Conservation (phyloP, 345 rosid genomes). For the Syzygium jambos region DNA sequence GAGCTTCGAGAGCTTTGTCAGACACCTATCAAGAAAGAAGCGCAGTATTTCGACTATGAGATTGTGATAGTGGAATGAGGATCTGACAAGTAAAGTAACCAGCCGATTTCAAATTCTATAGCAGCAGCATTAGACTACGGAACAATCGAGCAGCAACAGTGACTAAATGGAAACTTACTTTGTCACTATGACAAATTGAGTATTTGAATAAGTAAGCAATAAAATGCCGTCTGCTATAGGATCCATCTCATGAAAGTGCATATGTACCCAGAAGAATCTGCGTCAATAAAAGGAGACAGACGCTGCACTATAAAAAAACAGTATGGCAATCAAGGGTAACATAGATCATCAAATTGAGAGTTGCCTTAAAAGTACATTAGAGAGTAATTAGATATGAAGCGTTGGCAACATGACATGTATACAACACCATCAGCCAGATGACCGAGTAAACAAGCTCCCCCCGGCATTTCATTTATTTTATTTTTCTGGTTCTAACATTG, state of each 20-base stretch:
- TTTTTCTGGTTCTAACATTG: not conserved
- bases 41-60: not conserved
- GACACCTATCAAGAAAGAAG: constrained; percentile 33
- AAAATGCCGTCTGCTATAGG: not conserved
- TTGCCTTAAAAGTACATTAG: not conserved
- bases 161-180: not conserved
- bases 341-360: not conserved
- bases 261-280: not conserved
- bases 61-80: not conserved
- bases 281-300: not conserved
- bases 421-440: not conserved
- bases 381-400: not conserved
- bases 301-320: not conserved
- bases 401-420: not conserved
- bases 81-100: not conserved
- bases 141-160: not conserved
- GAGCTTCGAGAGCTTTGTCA: constrained; percentile 47
- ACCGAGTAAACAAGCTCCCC: not conserved
- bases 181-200: not conserved
- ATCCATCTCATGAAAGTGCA: not conserved
- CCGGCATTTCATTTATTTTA: not conserved
- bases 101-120: not conserved
- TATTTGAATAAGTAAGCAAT: not conserved
- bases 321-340: not conserved
- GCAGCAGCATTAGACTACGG: not conserved